Conservation (phyloP, 1,284 basidiomycete genomes). For the Trichosporon sp. region DNA sequence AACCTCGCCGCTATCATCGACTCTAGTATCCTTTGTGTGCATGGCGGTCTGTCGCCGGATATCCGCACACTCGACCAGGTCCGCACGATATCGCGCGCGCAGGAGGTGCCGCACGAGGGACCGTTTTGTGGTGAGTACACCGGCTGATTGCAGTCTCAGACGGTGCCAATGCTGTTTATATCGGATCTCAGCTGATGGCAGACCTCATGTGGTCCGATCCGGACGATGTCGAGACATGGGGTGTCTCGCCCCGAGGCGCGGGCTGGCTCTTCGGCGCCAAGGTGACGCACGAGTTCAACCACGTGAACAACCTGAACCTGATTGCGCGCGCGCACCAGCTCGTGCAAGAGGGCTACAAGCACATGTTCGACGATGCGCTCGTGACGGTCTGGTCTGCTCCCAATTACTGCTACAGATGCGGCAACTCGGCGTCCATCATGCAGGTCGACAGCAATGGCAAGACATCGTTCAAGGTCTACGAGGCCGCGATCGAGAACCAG, state of each 20-base stretch:
- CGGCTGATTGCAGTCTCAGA: background rate
- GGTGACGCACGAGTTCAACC: constrained; percentile 85
- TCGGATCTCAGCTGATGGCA: constrained; percentile 46
- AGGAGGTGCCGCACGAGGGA: constrained; percentile 97
- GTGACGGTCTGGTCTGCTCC: constrained; percentile 98
- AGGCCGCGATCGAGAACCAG: constrained; percentile 82
- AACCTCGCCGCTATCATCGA: constrained; percentile 97
- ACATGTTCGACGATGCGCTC: constrained; percentile 92
- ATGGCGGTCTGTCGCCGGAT: constrained; percentile 89
- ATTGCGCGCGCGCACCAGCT: constrained; percentile 94
- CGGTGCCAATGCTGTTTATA: background rate
- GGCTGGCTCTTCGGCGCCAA: constrained; percentile 92
- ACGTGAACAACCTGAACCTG: constrained; percentile 77
- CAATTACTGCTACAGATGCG: constrained; percentile 89
- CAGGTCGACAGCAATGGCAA: constrained; percentile 64
- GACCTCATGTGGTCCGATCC: constrained; percentile 99
- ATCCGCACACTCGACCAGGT: constrained; percentile 91
- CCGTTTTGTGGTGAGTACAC: constrained; percentile 81
- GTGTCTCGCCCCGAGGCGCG: constrained; percentile 88
- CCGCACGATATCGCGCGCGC: constrained; percentile 82
- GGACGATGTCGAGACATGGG: constrained; percentile 94
- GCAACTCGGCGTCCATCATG: constrained; percentile 77
- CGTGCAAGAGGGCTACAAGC: constrained; percentile 95
- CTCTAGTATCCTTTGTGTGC: constrained; percentile 85
- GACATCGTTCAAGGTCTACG: constrained; percentile 74